Evolutionary conservation across 495 filamentous ascomycete species (phyloP).

Genomic region (Cryomyces antarcticus): DNA sequence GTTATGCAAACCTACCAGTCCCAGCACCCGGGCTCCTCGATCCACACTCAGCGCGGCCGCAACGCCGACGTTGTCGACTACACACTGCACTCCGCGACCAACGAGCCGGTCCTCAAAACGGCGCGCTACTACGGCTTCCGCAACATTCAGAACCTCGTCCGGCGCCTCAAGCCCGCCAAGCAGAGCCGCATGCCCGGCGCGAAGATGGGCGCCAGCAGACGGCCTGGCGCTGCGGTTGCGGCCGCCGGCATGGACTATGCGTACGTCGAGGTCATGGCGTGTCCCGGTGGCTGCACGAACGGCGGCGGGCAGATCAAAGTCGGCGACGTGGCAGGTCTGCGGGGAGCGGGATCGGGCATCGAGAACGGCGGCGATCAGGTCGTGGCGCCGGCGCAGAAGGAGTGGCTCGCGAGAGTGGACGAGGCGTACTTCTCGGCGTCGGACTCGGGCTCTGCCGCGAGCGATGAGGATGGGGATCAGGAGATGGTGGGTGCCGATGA

Average conservation of each 20-base stretch:
- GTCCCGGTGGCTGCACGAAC: conserved; percentile 93
- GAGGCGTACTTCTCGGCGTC: conserved; percentile 78
- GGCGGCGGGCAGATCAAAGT: conserved; percentile 88
- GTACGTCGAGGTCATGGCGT: conserved; percentile 98
- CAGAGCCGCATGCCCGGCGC: conserved; percentile 58
- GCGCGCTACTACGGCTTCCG: conserved; percentile 91
- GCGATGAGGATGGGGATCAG: conserved; percentile 14
- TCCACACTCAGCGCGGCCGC: conserved; percentile 53
- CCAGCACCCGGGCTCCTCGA: conserved; percentile 41
- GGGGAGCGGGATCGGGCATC: conserved; percentile 10
- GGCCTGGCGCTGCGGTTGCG: conserved; percentile 20
- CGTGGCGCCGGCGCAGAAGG: conserved; percentile 49
- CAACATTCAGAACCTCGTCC: conserved; percentile 93
- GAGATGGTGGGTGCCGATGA: conserved; percentile 7
- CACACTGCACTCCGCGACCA: conserved; percentile 29
- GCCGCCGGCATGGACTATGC: conserved; percentile 36
- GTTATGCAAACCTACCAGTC: conserved; percentile 54
- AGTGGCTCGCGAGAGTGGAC: conserved; percentile 72
- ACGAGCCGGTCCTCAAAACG: conserved; percentile 45
- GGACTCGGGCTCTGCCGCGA: conserved; percentile 24
- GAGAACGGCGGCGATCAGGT: conserved; percentile 13
- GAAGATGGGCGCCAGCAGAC: conserved; percentile 25
- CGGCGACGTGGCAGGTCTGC: conserved; percentile 37
- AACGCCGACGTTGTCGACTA: conserved; percentile 86
- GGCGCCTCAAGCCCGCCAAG: conserved; percentile 62